A percentile compares a stretch with the other conserved stretches of the same genome.
Conservation (phyloP, 75 land plant species). For the Selaginella tamariscina region DNA sequence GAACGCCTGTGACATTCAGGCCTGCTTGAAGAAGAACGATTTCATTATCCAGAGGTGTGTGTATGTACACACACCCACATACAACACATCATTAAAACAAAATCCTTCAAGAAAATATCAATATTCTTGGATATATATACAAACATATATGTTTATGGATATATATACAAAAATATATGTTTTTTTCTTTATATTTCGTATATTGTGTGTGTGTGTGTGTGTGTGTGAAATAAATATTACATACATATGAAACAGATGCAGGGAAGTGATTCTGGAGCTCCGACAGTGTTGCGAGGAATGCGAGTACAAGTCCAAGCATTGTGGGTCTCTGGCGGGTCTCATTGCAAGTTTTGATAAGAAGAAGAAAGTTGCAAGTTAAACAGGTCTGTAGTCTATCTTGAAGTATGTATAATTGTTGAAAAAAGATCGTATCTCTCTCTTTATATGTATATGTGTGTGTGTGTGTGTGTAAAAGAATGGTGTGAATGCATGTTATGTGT, state of each 20-base stretch:
- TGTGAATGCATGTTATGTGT: slow-evolving; percentile 12
- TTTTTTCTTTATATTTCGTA: no score
- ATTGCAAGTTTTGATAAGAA: not conserved
- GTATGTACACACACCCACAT: no score
- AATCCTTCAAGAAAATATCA: not conserved
- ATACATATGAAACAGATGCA: not conserved
- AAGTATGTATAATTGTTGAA: no score
- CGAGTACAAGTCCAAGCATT: not conserved
- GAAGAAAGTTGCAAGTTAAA: not conserved
- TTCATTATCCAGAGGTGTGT: not conserved
- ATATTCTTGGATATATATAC: not conserved
- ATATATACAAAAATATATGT: no score
- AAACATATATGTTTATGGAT: no score
- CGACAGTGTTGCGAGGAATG: not conserved
- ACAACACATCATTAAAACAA: no score
- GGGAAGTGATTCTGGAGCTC: not conserved
- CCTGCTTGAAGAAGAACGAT: not conserved
- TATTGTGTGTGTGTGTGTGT: no score
- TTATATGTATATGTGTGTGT: no score
- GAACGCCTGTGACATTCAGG: not conserved
- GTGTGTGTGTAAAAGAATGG: no score
- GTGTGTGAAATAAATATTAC: no score
- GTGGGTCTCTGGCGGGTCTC: not conserved
- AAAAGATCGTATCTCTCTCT: no score
- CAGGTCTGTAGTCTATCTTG: no score